These are phyloP conservation scores for Pinus taeda DNA, from an alignment of 75 land plant genomes.

Conservation along the genomic window DNA sequence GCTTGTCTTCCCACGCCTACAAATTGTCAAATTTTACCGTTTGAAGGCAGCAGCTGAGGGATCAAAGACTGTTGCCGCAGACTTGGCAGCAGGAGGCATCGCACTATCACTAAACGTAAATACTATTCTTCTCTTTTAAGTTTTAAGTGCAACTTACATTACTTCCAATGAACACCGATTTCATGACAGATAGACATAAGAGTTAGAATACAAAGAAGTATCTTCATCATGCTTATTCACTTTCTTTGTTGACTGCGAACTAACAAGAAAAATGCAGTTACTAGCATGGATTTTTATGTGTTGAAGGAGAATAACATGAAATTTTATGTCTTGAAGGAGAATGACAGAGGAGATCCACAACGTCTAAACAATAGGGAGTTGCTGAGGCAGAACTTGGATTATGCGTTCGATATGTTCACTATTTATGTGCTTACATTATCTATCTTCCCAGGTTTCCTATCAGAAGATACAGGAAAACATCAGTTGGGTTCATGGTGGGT, in stretches of 20 bases:
- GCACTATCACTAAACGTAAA: background rate
- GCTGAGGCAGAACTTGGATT: conserved; percentile 30
- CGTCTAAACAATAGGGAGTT: conserved; percentile 28
- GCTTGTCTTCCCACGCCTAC: conserved; percentile 58
- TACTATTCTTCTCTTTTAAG: no score
- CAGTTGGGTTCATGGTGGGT: conserved; percentile 41
- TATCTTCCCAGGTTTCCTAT: conserved; percentile 54
- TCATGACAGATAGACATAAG: background rate
- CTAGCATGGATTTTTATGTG: background rate
- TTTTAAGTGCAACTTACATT: no score
- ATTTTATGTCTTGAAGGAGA: background rate
- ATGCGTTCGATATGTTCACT: conserved; percentile 23
- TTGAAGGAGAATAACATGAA: no score
- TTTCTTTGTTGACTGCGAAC: background rate
- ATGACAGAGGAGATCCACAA: conserved; percentile 26
- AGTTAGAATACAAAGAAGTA: background rate
- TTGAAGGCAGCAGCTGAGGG: conserved; percentile 85
- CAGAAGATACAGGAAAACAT: conserved; percentile 49
- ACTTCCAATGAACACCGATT: no score
- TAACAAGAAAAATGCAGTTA: background rate
- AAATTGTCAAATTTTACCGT: conserved; percentile 79
- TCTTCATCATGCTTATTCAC: background rate
- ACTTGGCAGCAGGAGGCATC: conserved; percentile 80
- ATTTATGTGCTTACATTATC: conserved; percentile 33
- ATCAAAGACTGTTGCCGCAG: conserved; percentile 77